Percentiles rank a stretch among this genome's conserved stretches.
These are phyloP conservation scores for Eucalyptus erythrocorys DNA, from an alignment of 345 rosid species.

Conservation along the genomic window DNA sequence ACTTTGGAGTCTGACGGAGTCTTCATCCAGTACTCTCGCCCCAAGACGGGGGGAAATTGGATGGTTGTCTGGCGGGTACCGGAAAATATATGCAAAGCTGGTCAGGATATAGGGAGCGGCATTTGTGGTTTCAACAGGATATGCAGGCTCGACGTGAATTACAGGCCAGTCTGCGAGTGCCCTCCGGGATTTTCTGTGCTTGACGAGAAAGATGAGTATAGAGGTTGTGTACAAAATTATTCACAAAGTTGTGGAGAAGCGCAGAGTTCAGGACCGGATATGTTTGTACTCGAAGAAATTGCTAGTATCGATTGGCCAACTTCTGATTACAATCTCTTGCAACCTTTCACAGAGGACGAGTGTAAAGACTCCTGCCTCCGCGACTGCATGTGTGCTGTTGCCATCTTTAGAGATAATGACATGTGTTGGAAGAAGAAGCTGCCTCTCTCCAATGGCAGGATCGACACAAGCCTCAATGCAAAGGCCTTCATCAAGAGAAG, in stretches of 20 bases:
- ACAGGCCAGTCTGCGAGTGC: slow-evolving; percentile 8
- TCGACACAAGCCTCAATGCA: background rate
- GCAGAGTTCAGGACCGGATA: background rate
- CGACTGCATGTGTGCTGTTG: slow-evolving; percentile 23
- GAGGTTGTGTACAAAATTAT: slow-evolving; percentile 6
- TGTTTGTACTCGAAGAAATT: background rate
- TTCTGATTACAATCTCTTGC: slow-evolving; percentile 7
- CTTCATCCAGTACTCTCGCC: slow-evolving; percentile 9
- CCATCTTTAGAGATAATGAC: background rate
- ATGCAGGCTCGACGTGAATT: background rate
- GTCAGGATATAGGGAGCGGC: slow-evolving; percentile 1
- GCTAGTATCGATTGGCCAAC: slow-evolving; percentile 8
- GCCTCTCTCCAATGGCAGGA: slow-evolving; percentile 18
- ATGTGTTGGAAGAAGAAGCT: slow-evolving; percentile 25
- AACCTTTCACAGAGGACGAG: background rate
- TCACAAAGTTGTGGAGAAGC: slow-evolving; percentile 1
- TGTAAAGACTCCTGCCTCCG: slow-evolving; percentile 15
- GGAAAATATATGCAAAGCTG: background rate
- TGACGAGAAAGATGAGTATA: background rate
- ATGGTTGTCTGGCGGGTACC: background rate
- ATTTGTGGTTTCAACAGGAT: slow-evolving; percentile 17
- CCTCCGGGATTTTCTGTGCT: slow-evolving; percentile 2
- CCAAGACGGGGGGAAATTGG: background rate
- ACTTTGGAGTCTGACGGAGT: slow-evolving; percentile 19
- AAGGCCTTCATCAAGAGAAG: slow-evolving; percentile 13